These are phyloP conservation scores for Penicillium alfredii DNA, from an alignment of 495 filamentous ascomycete genomes.

Conservation along the genomic window DNA sequence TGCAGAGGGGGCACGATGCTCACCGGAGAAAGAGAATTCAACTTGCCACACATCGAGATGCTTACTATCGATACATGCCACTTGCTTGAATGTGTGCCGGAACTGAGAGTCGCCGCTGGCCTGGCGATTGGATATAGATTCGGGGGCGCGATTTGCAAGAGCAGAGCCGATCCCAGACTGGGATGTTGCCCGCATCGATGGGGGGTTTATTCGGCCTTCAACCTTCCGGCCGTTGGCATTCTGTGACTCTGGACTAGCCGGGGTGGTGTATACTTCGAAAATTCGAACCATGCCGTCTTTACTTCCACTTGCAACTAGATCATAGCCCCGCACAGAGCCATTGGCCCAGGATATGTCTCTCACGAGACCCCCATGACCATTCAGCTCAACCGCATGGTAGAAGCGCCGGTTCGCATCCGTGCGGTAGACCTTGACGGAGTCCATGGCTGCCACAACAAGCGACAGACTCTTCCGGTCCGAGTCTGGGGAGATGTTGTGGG, in stretches of 20 bases:
- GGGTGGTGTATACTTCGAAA: constrained; percentile 64
- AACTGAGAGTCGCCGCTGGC: constrained; percentile 33
- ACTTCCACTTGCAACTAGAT: constrained; percentile 85
- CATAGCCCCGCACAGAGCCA: constrained; percentile 77
- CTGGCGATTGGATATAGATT: constrained; percentile 26
- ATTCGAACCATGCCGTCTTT: constrained; percentile 86
- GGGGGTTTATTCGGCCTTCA: constrained; percentile 29
- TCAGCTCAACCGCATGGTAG: constrained; percentile 71
- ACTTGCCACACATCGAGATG: constrained; percentile 49
- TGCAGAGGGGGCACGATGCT: constrained; percentile 6
- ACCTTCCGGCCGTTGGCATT: constrained; percentile 24
- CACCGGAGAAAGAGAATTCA: constrained; percentile 44
- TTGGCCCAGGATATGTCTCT: constrained; percentile 90
- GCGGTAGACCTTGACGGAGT: constrained; percentile 71
- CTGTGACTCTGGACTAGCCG: constrained; percentile 24
- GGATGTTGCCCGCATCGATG: constrained; percentile 31
- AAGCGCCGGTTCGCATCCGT: constrained; percentile 63
- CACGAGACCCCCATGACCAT: constrained; percentile 67
- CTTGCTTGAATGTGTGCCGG: constrained; percentile 41
- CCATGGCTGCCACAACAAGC: constrained; percentile 78
- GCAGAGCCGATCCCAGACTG: constrained; percentile 49
- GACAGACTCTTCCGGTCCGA: constrained; percentile 66
- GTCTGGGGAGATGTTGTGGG: constrained; percentile 66
- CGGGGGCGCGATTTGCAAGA: constrained; percentile 38
- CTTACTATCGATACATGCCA: constrained; percentile 43